Evolutionary conservation across 2,329 filamentous ascomycete species (phyloP).

Genomic region (Capronia americana): DNA sequence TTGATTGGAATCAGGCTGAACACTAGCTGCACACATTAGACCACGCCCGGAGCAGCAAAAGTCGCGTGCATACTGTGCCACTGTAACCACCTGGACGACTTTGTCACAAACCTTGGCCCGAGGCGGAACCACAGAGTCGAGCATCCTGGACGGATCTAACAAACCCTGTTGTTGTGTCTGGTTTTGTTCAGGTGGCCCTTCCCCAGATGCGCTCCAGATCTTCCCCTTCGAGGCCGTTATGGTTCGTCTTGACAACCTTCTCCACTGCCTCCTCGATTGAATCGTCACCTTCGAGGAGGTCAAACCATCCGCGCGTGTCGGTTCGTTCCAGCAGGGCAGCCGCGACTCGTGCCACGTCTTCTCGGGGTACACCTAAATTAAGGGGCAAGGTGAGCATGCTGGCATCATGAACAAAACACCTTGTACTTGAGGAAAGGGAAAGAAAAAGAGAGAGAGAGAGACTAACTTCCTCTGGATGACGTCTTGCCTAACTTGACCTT

Average conservation of each 20-base stretch:
- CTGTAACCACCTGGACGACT: not conserved
- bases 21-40: not conserved
- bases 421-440: not conserved
- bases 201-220: constrained; percentile 54
- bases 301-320: constrained; percentile 60
- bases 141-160: no score
- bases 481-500: constrained; percentile 59
- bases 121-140: no score
- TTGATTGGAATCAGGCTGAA: not conserved
- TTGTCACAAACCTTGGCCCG: not conserved
- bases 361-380: constrained; percentile 50
- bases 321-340: constrained; percentile 56
- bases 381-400: not conserved
- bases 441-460: not conserved
- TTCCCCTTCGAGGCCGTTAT: constrained; percentile 58
- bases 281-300: constrained; percentile 60
- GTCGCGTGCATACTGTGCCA: not conserved
- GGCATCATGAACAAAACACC: not conserved
- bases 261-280: constrained; percentile 55
- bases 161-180: no score
- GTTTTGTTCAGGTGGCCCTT: constrained; percentile 15
- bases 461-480: constrained; percentile 45
- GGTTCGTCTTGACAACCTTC: constrained; percentile 50
- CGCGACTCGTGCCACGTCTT: constrained; percentile 60
- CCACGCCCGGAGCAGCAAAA: not conserved